Evolutionary conservation across 371 early-diverging fungal genomes (phyloP).

Genomic region (Phascolomyces articulosus): DNA sequence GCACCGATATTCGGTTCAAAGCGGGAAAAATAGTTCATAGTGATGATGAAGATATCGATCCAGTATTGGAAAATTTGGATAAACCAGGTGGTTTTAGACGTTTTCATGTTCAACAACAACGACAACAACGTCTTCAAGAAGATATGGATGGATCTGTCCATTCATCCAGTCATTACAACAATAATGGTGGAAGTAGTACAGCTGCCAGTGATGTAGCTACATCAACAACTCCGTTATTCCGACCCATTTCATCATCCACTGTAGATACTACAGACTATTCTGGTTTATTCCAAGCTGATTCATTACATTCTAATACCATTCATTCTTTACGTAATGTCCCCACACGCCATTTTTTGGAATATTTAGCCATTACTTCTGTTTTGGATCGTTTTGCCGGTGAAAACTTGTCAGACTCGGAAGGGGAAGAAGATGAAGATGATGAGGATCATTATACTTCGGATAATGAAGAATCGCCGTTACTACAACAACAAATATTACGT

Average conservation of each 20-base stretch:
- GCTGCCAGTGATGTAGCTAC: not conserved
- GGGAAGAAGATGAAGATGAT: conserved; percentile 9
- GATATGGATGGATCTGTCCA: not conserved
- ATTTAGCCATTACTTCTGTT: conserved; percentile 60
- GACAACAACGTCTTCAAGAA: conserved; percentile 11
- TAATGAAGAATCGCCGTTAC: conserved; percentile 45
- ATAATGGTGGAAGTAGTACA: too few species aligned
- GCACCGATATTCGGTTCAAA: conserved; percentile 19
- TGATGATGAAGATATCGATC: conserved; percentile 19
- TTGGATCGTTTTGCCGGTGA: conserved; percentile 79
- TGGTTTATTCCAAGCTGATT: conserved; percentile 15
- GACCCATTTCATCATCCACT: conserved; percentile 34
- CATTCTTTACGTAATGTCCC: conserved; percentile 15
- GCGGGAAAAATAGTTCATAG: conserved; percentile 25
- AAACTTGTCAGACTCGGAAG: conserved; percentile 63
- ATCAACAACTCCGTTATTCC: conserved; percentile 20
- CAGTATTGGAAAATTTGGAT: conserved; percentile 37
- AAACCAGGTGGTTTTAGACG: conserved; percentile 80
- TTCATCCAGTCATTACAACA: not conserved
- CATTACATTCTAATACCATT: conserved; percentile 19
- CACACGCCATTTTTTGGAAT: conserved; percentile 71
- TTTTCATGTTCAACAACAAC: conserved; percentile 61
- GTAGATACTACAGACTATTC: conserved; percentile 21
- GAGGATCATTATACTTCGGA: conserved; percentile 32
- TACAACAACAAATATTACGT: conserved; percentile 22